Evolutionary conservation across 306 rosid genomes (phyloP).

Genomic region (Dalbergia cochinchinensis): DNA sequence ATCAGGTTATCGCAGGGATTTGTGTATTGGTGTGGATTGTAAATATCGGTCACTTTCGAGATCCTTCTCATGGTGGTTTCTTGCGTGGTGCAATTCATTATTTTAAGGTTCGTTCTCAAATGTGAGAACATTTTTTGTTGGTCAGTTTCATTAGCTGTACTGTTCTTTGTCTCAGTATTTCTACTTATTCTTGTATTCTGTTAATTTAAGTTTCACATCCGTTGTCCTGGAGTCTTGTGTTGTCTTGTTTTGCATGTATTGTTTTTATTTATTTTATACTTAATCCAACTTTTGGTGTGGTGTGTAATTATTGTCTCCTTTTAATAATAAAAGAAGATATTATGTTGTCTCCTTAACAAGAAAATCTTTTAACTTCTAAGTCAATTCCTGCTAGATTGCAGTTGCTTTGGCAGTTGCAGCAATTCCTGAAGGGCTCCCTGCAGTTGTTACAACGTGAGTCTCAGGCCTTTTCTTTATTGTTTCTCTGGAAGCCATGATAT

Average conservation of each 20-base stretch:
- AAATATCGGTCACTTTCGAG: conserved; percentile 98
- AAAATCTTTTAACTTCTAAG: conserved; percentile 43
- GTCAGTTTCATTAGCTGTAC: conserved; percentile 25
- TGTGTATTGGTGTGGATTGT: conserved; percentile 96
- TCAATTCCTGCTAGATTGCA: conserved; percentile 75
- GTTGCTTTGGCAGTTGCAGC: conserved; percentile 99
- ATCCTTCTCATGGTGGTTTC: conserved; percentile 98
- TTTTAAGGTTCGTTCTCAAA: conserved; percentile 79
- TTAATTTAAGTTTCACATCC: conserved; percentile 40
- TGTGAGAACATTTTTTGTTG: not conserved
- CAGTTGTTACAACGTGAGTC: conserved; percentile 97
- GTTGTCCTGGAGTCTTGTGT: conserved; percentile 32
- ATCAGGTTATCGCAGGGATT: conserved; percentile 97
- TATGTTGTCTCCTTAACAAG: conserved; percentile 35
- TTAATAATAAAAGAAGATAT: conserved; percentile 18
- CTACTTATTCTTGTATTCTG: conserved; percentile 20
- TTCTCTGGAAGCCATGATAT: conserved; percentile 31
- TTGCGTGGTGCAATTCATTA: conserved; percentile 95
- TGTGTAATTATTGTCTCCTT: conserved; percentile 22
- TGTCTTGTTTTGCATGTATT: conserved; percentile 36
- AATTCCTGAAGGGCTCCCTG: conserved; percentile 99
- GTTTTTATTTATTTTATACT: conserved; percentile 17
- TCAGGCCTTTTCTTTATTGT: conserved; percentile 39
- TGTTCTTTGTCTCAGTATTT: conserved; percentile 35
- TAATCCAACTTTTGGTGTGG: conserved; percentile 15